Evolutionary conservation across 352 stramenopile genomes (phyloP), one percentile per base, ranked within the genome.

Genomic region (Globisporangium radiosum): DNA sequence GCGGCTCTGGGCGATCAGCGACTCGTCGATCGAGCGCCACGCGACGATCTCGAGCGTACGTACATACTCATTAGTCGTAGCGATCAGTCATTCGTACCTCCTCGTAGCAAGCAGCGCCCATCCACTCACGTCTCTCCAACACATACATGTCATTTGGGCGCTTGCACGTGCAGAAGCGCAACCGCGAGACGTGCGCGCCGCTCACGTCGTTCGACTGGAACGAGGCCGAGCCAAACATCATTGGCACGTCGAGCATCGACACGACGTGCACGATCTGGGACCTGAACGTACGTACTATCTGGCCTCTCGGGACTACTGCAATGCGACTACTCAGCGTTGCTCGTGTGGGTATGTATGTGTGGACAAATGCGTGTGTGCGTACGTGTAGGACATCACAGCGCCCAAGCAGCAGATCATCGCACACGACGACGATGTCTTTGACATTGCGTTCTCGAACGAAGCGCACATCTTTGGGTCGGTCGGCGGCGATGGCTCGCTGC

Each of bases 251-350:
- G 4, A 97, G 81, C 52, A 98, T 99, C 60, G 96, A 99, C 60
- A 99, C 92, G 9, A 99, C 96, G 5, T 99, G 96, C 77, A 99
- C 96, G 13, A 98, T 99, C 59, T 99, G 97, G 97, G 97, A 99
- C 65, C 73, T 99, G 48, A 94, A 93, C 45, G 92, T 97, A 57
- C 65, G 90, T 48, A 13, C 52, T 39, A 33, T 33, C 25, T 33
- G 25, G 25, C 25, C 25, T 33, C 2, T 33, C 25, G 3, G 25
- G 25, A 2, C 25, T 33, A 33, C 25, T 33, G 25, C 25, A 33
- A 33, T 33, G 25, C 25, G 25, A 33, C 25, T 33, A 33, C 25
- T 33, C 25, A 33, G 25, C 25, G 25, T 33, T 33, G 25, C 25
- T 33, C 25, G 25, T 33, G 25, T 33, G 25, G 25, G 25, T 33